Base-by-base conservation (phyloP, 768 basidiomycete genomes). In the Kwoniella dendrophila region DNA sequence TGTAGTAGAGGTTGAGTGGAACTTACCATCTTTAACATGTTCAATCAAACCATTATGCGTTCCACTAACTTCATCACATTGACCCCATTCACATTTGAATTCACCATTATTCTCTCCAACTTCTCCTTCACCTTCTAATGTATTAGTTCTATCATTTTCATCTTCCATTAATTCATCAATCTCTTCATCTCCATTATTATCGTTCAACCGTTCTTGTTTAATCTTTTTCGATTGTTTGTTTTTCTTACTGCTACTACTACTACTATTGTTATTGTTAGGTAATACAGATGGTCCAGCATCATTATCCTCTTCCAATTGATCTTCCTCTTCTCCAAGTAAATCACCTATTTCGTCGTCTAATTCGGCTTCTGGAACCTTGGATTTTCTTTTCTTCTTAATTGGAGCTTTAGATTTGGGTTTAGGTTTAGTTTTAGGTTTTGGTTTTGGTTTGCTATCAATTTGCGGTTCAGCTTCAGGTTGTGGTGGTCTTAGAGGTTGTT, bases 1-100 rank as follows among this genome's bases (percentile, higher is more conserved):
- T n/a, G n/a, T n/a, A n/a, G n/a, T n/a, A n/a, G n/a, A n/a, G n/a
- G n/a, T 5, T 10, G 14, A 18, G 18, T n/a, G 20, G 36, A 18
- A 79, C 87, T 77, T 70, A 92, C 92, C 86, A 59, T 85, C 82
- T 70, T 91, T 89, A 29, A 95, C 86, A 74, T 95, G 92, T 27
- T 87, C 86, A 62, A 93, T 90, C 59, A 94, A 82, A 3, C 85
- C 85, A 18, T 84, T 86, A 18, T 91, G 81, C 72, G 90, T 85
- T 11, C 85, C 85, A 71, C 88, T 92, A n/a, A 87, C 83, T 40
- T 81, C 70, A 1, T 86, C 86, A 72, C 92, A 95, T 62, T 86
- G 87, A 33, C 87, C 88, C 92, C 92, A 95, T 56, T 85, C 84
- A 80, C 92, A 95, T 27, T 53, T 66, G 36, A 26, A 44, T 33